phyloP scores from a whole-genome alignment of 2,329 filamentous ascomycete genomes.

The Harringtonia aguacate region DNA sequence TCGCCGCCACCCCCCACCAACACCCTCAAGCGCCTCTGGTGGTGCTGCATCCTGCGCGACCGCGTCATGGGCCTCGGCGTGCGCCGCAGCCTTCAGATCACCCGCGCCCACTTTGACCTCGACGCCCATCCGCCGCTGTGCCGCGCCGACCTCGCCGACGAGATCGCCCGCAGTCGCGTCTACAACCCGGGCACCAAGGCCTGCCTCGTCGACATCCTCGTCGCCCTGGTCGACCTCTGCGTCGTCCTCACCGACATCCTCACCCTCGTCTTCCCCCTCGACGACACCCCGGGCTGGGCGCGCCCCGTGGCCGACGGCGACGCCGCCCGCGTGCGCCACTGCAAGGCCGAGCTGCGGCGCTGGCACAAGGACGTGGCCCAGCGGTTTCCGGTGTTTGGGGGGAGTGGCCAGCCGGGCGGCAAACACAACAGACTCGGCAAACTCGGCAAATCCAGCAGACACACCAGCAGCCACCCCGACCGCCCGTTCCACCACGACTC shows the following conservation, averaged over 20 bases:
- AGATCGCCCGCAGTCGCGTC: conserved; percentile 21
- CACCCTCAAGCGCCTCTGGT: conserved; percentile 39
- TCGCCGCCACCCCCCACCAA: conserved; percentile 12
- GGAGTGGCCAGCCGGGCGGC: neutral
- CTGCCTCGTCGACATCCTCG: conserved; percentile 9
- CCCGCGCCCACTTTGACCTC: conserved; percentile 33
- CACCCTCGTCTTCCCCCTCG: conserved; percentile 11
- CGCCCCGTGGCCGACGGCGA: conserved; percentile 6
- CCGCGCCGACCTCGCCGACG: conserved; percentile 31
- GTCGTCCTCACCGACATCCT: conserved; percentile 11
- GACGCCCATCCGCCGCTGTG: conserved; percentile 19
- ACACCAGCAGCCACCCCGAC: neutral
- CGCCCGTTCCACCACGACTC: conserved; percentile 10
- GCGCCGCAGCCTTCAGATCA: conserved; percentile 39
- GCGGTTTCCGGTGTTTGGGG: conserved; percentile 8
- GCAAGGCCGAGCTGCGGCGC: conserved; percentile 9
- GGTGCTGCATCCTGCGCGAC: conserved; percentile 43
- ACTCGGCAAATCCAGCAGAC: neutral
- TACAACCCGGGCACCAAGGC: conserved; percentile 13
- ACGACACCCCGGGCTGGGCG: conserved; percentile 11
- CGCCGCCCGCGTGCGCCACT: conserved; percentile 7
- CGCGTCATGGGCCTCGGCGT: conserved; percentile 37
- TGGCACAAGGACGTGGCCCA: conserved; percentile 9
- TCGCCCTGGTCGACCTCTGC: conserved; percentile 10
- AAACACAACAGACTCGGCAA: no score